Evolutionary conservation across 805 yeast species (phyloP), one percentile per base, ranked within the genome.

Genomic region (Starmera quercuum): DNA sequence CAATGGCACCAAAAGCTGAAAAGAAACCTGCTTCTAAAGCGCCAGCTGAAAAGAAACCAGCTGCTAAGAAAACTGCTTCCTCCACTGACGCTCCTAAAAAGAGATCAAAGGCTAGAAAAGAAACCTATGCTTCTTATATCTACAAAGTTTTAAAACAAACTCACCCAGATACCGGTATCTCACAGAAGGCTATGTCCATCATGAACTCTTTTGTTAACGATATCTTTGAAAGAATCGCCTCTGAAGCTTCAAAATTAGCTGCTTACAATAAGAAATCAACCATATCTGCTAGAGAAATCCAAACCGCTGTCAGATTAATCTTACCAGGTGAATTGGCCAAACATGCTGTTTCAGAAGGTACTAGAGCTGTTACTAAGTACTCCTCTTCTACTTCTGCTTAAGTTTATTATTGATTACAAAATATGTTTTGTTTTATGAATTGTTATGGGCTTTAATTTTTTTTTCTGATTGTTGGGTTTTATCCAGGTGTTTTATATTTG

Each of bases 91-190:
- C 78, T 57, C 66, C 79, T 63, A 87, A 86, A 78, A 88, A 83
- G 83, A 86, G 95, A 75, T 61, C 85, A 52, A 88, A 87, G 82
- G 69, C 88, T 56, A 86, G 97, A 80, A 87, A 86, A 83, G 97
- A 90, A 73, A 86, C 97, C 47, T 90, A 87, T 76, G 86, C 95
- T 47, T 87, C 97, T 45, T 90, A 90, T 73, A 90, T 90, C 64
- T 90, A 88, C 92, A 90, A 90, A 72, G 97, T 88, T 51, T 82
- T 90, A 64, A 88, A 88, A 72, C 97, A 90, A 77, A 88, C 97
- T 45, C 97, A 90, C 71, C 97, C 97, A 67, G 97, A 90, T 67
- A 90, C 97, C 45, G 97, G 97, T 85, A 90, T 90, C 64, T 88
- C 97, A 55, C 95, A 87, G 72, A 84, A 86, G 65, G 95, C 97